A percentile compares a stretch with the other conserved stretches of the same genome.
phyloP scores from a whole-genome alignment of 306 rosid species.

The Fragaria iinumae region DNA sequence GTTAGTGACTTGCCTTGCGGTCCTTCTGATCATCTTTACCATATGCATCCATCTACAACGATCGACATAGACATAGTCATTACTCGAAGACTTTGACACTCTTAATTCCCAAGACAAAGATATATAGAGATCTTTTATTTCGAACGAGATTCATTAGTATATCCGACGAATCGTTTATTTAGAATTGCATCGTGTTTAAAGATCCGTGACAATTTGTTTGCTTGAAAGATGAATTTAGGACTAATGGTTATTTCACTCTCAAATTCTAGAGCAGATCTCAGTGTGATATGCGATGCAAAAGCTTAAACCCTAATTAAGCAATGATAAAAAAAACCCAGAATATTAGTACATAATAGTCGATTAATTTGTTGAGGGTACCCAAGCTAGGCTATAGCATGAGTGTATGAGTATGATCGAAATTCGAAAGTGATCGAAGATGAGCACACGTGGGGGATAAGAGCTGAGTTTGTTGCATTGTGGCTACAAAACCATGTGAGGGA shows the following conservation, averaged over 20 bases:
- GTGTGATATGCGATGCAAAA: no score
- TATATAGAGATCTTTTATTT: neutral
- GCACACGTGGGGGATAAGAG: slow-evolving; percentile 44
- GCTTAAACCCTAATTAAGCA: no score
- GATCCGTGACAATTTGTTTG: neutral
- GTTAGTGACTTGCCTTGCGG: neutral
- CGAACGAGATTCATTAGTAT: no score
- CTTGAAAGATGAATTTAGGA: neutral
- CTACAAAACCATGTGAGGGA: slow-evolving; percentile 50
- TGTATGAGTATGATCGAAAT: neutral
- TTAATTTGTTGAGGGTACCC: neutral
- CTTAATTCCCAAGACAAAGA: neutral
- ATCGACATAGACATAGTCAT: neutral
- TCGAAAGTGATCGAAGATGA: neutral
- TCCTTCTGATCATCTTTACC: neutral
- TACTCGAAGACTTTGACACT: neutral
- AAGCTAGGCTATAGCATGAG: neutral
- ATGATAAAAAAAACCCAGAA: neutral
- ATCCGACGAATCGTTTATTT: neutral
- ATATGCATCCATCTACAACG: neutral
- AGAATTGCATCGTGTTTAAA: neutral
- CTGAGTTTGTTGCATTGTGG: slow-evolving; percentile 26
- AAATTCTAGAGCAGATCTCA: neutral
- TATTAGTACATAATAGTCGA: neutral
- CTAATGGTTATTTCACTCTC: neutral